Evolutionary conservation across 2,329 filamentous ascomycete genomes (phyloP), one percentile per base, ranked within the genome.

Genomic region (Alternaria sp.): DNA sequence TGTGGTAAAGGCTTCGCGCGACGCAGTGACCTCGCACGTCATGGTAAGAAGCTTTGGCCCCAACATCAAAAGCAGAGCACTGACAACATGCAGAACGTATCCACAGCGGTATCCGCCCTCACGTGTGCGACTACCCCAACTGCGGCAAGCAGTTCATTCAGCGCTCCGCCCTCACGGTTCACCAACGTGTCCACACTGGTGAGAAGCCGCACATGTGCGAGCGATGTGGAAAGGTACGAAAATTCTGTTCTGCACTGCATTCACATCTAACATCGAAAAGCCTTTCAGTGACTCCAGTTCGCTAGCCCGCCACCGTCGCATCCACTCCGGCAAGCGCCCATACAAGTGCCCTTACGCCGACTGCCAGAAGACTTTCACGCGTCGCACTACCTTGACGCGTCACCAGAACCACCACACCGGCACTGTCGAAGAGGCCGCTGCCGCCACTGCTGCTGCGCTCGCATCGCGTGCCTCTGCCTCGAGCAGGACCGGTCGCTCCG

Each of bases 151-250:
- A 95, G 77, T 99, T 99, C 79, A 99, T 99, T 72, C 96, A 99
- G 81, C 88, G 96, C 60, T 97, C 94, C 26, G 96, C 96, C 21
- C 83, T 99, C 79, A 99, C 96, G 0, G 96, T 99, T 8, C 96
- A 98, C 80, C 90, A 92, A 76, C 92, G 96, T 72, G 94, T 97
- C 20, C 96, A 99, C 81, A 98, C 96, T 2, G 96, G 96, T 69
- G 96, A 98, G 83, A 99, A 99, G 82, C 96, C 96, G 55, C 96
- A 99, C 75, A 95, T 96, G 89, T 99, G 96, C 78, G 96, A 97
- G 82, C 89, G 92, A 67, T 98, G 96, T 80, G 93, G 93, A 79
- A 98, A 98, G 90, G 94, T 97, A 85, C 75, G 87, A 58, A 21
- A 41, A 53, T 10, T 37, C 10, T 26, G 8, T 25, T 41, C 21